Evolutionary conservation across 2,329 filamentous ascomycete genomes (phyloP), one percentile per base, ranked within the genome.

Genomic region (Cladosporium colombiae): DNA sequence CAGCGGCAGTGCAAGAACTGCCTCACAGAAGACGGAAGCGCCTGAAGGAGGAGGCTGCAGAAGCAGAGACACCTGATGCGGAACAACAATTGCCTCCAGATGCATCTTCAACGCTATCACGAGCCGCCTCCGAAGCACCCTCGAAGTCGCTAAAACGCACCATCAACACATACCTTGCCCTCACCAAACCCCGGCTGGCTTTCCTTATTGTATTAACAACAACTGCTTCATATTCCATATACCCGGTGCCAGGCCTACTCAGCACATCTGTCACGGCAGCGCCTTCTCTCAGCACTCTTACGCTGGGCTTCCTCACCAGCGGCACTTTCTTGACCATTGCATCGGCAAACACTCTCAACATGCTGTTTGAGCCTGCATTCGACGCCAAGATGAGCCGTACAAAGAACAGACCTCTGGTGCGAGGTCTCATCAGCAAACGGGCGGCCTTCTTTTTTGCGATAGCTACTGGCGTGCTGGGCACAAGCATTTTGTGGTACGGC

Each of bases 351-450:
- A 88, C 95, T 1, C 84, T 98, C 70, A 99, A 99, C 79, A 99
- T 99, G 95, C 88, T 97, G 66, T 93, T 97, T 79, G 95, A 99
- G 79, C 91, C 89, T 11, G 84, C 89, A 67, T 93, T 93, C 75
- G 95, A 99, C 78, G 92, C 93, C 55, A 88, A 91, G 73, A 99
- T 99, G 95, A 89, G 86, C 40, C 88, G 95, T n/a, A 99, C 95
- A 2, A 86, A 92, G 31, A 97, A 97, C 72, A 82, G 95, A 5
- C 95, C 95, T 0, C 83, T 99, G 0, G 95, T 97, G 3, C 87
- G 95, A 57, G 88, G 88, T 8, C 86, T 99, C 1, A 83, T 99
- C 49, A 89, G 88, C 40, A 84, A 84, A 5, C 86, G 88, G 31
- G 87, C 85, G 21, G 95, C 95, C 4, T 80, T 91, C 2, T 70